Evolutionary conservation across 441 rosid species (phyloP), one percentile per base, ranked within the genome.

Genomic region (Aleurites moluccanus): DNA sequence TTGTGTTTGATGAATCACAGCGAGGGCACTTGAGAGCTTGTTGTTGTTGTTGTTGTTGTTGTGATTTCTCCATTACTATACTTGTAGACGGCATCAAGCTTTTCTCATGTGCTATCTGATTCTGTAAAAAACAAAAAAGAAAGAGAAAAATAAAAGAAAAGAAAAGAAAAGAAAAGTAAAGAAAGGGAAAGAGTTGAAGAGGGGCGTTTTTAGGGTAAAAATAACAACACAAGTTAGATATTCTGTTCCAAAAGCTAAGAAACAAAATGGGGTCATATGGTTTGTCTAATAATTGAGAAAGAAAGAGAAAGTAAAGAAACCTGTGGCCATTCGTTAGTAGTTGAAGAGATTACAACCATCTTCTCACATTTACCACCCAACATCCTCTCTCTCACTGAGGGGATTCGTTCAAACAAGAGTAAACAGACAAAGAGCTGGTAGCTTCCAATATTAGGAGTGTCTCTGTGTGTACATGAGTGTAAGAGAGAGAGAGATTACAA

Each of bases 1-100:
- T 89, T 15, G 93, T 89, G 83, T 89, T 89, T 4, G 90, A 84
- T 8, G 93, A 89, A 30, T 89, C 90, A 47, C 93, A 89, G 10
- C 93, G 86, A 25, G 93, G 93, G 67, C 93, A 89, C 79, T 80
- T 86, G 4, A 88, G 86, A 42, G 86, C 84, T 62, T 79, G 87
- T n/a, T 80, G 87, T 0, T n/a, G 87, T 0, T 62, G 87, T 28
- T 89, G 82, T 89, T 89, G n/a, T n/a, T n/a, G n/a, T 40, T 59
- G 72, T 21, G 53, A 52, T 80, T 80, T 87, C 73, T 86, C 92
- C 89, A 85, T 81, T 70, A 77, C 40, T 5, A 35, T 82, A 73
- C 72, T 56, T 60, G 86, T 77, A 25, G 89, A 81, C 33, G 78
- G 81, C 86, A 81, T 84, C 78, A 80, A 69, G 75, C 65, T 71